phyloP scores from a whole-genome alignment of 495 filamentous ascomycete species.

The Podospora bellae-mahoneyi region DNA sequence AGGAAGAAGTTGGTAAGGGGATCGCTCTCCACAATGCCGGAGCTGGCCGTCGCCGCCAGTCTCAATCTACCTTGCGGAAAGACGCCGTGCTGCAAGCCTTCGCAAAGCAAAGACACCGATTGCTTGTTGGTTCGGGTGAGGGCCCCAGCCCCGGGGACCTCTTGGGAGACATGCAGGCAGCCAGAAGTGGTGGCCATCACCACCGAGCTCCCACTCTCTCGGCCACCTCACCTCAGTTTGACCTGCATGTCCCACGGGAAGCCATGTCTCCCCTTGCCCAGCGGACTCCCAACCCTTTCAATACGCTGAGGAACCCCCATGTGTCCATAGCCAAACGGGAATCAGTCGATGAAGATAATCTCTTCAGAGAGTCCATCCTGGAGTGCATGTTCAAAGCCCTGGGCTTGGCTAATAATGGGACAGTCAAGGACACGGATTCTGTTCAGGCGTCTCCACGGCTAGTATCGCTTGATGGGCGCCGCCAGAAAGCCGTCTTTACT shows the following conservation, averaged over 20 bases:
- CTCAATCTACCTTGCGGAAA: slow-evolving; percentile 71
- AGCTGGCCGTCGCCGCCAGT: slow-evolving; percentile 61
- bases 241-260: slow-evolving; percentile 17
- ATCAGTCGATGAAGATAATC: slow-evolving; percentile 74
- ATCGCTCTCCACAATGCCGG: slow-evolving; percentile 88
- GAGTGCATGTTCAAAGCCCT: slow-evolving; percentile 96
- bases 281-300: slow-evolving; percentile 55
- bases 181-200: slow-evolving; percentile 43
- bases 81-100: slow-evolving; percentile 74
- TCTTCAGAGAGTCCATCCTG: slow-evolving; percentile 85
- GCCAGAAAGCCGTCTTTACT: slow-evolving; percentile 76
- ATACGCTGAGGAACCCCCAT: slow-evolving; percentile 52
- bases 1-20: slow-evolving; percentile 84
- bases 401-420: slow-evolving; percentile 68
- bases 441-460: slow-evolving; percentile 80
- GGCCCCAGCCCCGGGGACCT: slow-evolving; percentile 72
- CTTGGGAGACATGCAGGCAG: slow-evolving; percentile 72
- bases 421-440: slow-evolving; percentile 64
- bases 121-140: slow-evolving; percentile 32
- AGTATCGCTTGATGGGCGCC: slow-evolving; percentile 77
- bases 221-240: slow-evolving; percentile 16
- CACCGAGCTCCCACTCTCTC: slow-evolving; percentile 15
- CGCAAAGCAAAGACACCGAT: slow-evolving; percentile 40
- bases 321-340: slow-evolving; percentile 63
- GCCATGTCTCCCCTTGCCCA: slow-evolving; percentile 57